A percentile compares a stretch with the other conserved stretches of the same genome.
Evolutionary conservation across 345 rosid species (phyloP).

Genomic region (Pugionium dolabratum): DNA sequence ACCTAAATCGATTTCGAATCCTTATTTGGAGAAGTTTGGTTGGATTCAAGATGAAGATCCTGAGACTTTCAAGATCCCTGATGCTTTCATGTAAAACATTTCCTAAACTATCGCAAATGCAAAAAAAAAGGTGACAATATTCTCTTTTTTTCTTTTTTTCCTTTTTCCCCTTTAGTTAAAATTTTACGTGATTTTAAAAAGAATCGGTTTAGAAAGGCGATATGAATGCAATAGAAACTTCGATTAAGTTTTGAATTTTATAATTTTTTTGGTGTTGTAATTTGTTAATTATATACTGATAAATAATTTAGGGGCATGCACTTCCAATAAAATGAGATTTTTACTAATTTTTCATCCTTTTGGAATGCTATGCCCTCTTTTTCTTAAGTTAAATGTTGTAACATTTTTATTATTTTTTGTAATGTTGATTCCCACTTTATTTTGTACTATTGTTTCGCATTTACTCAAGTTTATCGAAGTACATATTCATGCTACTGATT

Average conservation of each 20-base stretch:
- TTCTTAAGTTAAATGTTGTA: slow-evolving; percentile 16
- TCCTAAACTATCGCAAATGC: no score
- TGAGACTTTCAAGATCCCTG: slow-evolving; percentile 60
- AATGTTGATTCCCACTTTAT: slow-evolving; percentile 18
- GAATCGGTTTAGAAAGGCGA: slow-evolving; percentile 17
- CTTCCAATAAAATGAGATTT: no score
- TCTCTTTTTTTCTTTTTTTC: slow-evolving; percentile 11
- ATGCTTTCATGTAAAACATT: slow-evolving; percentile 43
- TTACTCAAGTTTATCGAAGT: slow-evolving; percentile 16
- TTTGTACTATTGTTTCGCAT: slow-evolving; percentile 21
- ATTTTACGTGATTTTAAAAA: slow-evolving; percentile 5
- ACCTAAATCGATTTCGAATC: slow-evolving; percentile 64
- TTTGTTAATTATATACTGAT: slow-evolving; percentile 29
- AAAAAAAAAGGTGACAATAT: slow-evolving; percentile 38
- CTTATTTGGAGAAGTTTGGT: slow-evolving; percentile 80
- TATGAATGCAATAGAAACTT: slow-evolving; percentile 30
- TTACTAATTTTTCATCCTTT: no score
- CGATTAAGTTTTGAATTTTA: slow-evolving; percentile 18
- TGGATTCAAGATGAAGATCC: slow-evolving; percentile 86
- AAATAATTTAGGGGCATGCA: slow-evolving; percentile 5
- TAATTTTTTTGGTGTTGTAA: slow-evolving; percentile 21
- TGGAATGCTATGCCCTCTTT: no score
- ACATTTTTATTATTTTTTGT: slow-evolving; percentile 25
- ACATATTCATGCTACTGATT: no score
- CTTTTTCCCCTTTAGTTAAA: not conserved